Percentiles rank a stretch among this genome's conserved stretches.
phyloP scores from a whole-genome alignment of 78 protist genomes.

The slime mould (Dictyostelium discoideum) region dicty_2.7 NC_007088.5:4455501-4456000 shows the following conservation, averaged over 20 bases:
- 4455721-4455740: conserved; percentile 49
- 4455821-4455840: conserved; percentile 96
- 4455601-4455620: conserved; percentile 87
- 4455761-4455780: conserved; percentile 89
- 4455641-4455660: conserved; percentile 78
- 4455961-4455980: conserved; percentile 86
- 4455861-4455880: conserved; percentile 80
- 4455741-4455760: conserved; percentile 77
- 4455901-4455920: conserved; percentile 93
- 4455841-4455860: conserved; percentile 91
- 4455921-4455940: conserved; percentile 90
- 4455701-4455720: conserved; percentile 59
- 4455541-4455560: conserved; percentile 93
- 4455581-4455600: conserved; percentile 90
- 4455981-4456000: conserved; percentile 92
- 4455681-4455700: conserved; percentile 34
- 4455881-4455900: conserved; percentile 89
- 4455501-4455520: conserved; percentile 96
- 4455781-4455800: conserved; percentile 92
- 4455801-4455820: conserved; percentile 89
- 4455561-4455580: conserved; percentile 94
- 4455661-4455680: conserved; percentile 80
- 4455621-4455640: conserved; percentile 46
- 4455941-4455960: conserved; percentile 93
- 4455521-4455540: conserved; percentile 96